Evolutionary conservation across 176 grass and related monocot species (phyloP).

Genomic region (Canna indica): DNA sequence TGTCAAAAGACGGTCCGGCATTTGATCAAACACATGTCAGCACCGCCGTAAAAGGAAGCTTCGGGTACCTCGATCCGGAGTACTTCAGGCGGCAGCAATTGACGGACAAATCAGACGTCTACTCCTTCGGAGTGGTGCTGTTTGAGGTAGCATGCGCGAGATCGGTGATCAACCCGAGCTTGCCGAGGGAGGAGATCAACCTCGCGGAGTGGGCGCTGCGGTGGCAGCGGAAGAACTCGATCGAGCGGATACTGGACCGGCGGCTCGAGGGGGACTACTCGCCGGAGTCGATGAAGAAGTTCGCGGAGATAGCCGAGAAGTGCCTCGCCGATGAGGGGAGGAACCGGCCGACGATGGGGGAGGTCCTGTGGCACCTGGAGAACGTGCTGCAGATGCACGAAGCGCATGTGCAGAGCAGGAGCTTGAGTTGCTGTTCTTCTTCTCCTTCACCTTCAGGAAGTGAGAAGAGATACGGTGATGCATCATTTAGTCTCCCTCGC

Average conservation of each 20-base stretch:
- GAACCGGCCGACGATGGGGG: slow-evolving; percentile 19
- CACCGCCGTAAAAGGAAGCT: slow-evolving; percentile 17
- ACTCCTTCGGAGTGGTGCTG: slow-evolving; percentile 20
- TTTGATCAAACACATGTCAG: slow-evolving; percentile 18
- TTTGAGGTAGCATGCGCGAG: slow-evolving; percentile 13
- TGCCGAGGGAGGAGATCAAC: slow-evolving; percentile 17
- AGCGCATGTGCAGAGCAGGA: background rate
- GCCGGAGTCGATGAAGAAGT: background rate
- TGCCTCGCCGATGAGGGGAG: slow-evolving; percentile 15
- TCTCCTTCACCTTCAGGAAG: background rate
- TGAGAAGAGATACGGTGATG: background rate
- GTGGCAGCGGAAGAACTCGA: background rate
- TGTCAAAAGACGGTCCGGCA: slow-evolving; percentile 15
- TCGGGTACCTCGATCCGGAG: slow-evolving; percentile 18
- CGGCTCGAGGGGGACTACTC: slow-evolving; percentile 2
- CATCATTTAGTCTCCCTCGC: background rate
- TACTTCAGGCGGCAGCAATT: slow-evolving; percentile 18
- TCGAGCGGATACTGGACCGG: background rate
- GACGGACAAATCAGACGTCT: slow-evolving; percentile 16
- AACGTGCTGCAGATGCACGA: slow-evolving; percentile 7
- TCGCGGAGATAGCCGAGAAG: slow-evolving; percentile 15
- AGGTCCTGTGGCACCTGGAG: slow-evolving; percentile 16
- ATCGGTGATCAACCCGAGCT: slow-evolving; percentile 17
- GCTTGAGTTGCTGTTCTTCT: too few relatives aligned
- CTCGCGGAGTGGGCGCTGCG: slow-evolving; percentile 11